Percentiles rank a stretch among this genome's conserved stretches.
phyloP scores from a whole-genome alignment of 345 rosid genomes.

The Bruguiera gymnorhiza region DNA sequence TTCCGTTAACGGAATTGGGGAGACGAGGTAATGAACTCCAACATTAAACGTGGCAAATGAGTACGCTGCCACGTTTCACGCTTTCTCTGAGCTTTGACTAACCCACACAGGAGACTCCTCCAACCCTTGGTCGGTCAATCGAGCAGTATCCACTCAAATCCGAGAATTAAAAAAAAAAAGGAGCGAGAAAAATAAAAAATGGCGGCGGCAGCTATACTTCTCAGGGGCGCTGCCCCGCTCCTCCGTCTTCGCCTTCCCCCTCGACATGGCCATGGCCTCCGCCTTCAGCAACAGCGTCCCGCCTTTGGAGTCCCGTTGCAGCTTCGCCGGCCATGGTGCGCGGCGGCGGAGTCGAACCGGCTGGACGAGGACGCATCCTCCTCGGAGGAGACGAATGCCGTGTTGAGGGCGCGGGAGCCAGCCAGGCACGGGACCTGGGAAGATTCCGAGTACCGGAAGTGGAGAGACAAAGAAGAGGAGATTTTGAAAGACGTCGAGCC shows the following conservation, averaged over 20 bases:
- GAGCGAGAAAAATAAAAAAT: no score
- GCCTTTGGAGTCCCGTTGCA: constrained; percentile 26
- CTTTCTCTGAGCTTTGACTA: no score
- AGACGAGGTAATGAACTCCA: no score
- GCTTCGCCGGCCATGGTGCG: constrained; percentile 30
- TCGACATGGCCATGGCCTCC: no score
- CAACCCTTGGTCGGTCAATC: no score
- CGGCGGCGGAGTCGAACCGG: constrained; percentile 33
- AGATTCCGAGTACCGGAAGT: constrained; percentile 67
- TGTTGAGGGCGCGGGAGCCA: constrained; percentile 26
- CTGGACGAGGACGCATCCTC: constrained; percentile 38
- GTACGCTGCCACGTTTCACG: no score
- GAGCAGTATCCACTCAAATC: no score
- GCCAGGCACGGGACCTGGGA: constrained; percentile 43
- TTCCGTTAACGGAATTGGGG: no score
- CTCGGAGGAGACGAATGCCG: constrained; percentile 24
- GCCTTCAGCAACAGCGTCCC: constrained; percentile 13
- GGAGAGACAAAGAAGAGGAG: constrained; percentile 79
- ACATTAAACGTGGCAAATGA: no score
- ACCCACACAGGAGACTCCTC: no score
- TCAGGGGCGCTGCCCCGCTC: constrained; percentile 19
- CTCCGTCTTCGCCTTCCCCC: constrained; percentile 37
- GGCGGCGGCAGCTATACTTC: no score
- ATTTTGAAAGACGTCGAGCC: constrained; percentile 63
- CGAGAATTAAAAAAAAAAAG: no score